Conservation (phyloP, 2,329 filamentous ascomycete species). For the Peltaster fructicola region DNA sequence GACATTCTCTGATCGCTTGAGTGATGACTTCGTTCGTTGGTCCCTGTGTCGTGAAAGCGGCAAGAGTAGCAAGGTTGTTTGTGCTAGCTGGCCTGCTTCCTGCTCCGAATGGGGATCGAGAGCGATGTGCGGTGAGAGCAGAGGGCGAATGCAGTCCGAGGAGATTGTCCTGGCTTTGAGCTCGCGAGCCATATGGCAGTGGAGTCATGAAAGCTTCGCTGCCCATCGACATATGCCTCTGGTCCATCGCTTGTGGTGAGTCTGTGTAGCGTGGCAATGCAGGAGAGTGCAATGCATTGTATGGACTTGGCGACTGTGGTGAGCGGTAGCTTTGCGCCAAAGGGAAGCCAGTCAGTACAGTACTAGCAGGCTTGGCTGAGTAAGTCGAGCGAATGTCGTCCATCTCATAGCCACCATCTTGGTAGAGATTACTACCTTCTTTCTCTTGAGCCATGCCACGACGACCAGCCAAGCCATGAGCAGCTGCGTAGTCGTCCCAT, state of each 20-base stretch:
- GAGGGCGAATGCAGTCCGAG: constrained; percentile 18
- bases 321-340: constrained; percentile 38
- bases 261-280: constrained; percentile 55
- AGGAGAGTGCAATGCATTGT: constrained; percentile 49
- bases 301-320: constrained; percentile 61
- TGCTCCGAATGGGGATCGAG: constrained; percentile 8
- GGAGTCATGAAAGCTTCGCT: constrained; percentile 23
- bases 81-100: constrained; percentile 10
- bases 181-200: constrained; percentile 24
- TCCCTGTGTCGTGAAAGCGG: constrained; percentile 44
- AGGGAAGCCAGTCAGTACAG: constrained; percentile 68
- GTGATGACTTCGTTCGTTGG: constrained; percentile 67
- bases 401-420: constrained; percentile 62
- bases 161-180: constrained; percentile 17
- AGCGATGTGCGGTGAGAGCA: constrained; percentile 6
- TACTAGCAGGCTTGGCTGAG: constrained; percentile 71
- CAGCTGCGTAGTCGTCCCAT: constrained; percentile 87
- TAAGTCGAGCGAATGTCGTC: constrained; percentile 96
- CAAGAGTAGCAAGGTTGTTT: constrained; percentile 21
- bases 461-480: constrained; percentile 79
- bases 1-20: constrained; percentile 65
- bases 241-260: constrained; percentile 32
- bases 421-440: constrained; percentile 10
- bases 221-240: constrained; percentile 43
- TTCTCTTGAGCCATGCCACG: constrained; percentile 57